A percentile compares a stretch with the other conserved stretches of the same genome.
phyloP scores from a whole-genome alignment of 2,329 filamentous ascomycete species.

The Diplodia corticola region DNA sequence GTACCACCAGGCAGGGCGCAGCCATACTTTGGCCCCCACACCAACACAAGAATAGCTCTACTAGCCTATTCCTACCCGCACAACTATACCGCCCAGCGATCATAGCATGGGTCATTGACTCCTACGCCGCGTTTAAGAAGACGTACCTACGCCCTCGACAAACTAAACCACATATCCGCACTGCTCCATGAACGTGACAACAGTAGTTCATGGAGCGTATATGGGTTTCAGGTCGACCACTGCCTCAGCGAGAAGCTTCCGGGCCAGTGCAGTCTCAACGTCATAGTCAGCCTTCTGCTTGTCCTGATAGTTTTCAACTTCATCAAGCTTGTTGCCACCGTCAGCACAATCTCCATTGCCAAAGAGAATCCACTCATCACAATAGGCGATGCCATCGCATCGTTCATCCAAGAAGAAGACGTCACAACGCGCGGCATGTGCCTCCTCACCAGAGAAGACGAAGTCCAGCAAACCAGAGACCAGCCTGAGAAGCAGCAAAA shows the following conservation, averaged over 20 bases:
- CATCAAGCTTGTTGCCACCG: background rate
- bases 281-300: background rate
- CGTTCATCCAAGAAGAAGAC: slow-evolving; percentile 26
- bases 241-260: slow-evolving; percentile 1
- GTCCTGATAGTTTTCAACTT: background rate
- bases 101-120: background rate
- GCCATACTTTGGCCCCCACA: background rate
- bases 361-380: slow-evolving; percentile 27
- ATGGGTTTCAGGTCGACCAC: background rate
- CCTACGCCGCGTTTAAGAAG: background rate
- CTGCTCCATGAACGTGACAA: background rate
- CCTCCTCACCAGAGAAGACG: background rate
- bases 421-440: background rate
- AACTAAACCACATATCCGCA: background rate
- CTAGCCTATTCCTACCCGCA: background rate
- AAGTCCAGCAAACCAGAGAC: background rate
- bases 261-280: background rate
- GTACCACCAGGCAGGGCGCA: background rate
- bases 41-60: background rate
- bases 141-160: background rate
- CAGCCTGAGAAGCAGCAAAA: background rate
- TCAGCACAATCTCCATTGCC: background rate
- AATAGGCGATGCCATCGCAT: slow-evolving; percentile 30
- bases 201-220: background rate
- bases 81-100: background rate